phyloP scores from a whole-genome alignment of 108 stramenopile species.

The Pseudonitzschia delicatissima region DNA sequence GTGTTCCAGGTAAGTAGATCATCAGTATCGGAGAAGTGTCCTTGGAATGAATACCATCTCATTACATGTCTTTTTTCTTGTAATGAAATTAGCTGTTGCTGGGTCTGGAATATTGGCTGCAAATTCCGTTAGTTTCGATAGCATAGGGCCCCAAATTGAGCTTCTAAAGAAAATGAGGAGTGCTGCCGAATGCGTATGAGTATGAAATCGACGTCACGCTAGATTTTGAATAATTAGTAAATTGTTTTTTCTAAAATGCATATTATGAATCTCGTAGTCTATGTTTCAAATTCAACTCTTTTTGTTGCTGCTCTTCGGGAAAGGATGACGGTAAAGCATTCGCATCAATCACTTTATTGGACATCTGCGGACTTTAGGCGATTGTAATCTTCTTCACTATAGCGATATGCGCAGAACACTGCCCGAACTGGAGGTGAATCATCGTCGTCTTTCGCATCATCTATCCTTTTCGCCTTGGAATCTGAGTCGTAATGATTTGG shows the following conservation, averaged over 20 bases:
- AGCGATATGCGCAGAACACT: conserved; percentile 41
- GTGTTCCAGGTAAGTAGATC: conserved; percentile 84
- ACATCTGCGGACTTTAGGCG: conserved; percentile 41
- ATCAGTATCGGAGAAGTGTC: conserved; percentile 42
- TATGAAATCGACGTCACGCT: background rate
- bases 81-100: too few relatives aligned
- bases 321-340: too few relatives aligned
- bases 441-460: conserved; percentile 1
- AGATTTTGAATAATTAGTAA: too few relatives aligned
- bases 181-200: background rate
- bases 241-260: too few relatives aligned
- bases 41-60: too few relatives aligned
- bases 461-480: conserved; percentile 6
- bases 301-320: background rate
- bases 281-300: background rate
- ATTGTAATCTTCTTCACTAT: conserved; percentile 31
- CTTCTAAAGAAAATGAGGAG: conserved; percentile 38
- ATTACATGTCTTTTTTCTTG: too few relatives aligned
- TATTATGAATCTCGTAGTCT: too few relatives aligned
- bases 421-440: conserved; percentile 13
- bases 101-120: conserved; percentile 88
- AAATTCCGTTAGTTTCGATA: conserved; percentile 60
- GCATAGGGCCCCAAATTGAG: conserved; percentile 47
- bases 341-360: too few relatives aligned
- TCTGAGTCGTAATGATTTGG: conserved; percentile 1